Conservation (phyloP, 1,139 yeast genomes). For the Geotrichum carabidarum region DNA sequence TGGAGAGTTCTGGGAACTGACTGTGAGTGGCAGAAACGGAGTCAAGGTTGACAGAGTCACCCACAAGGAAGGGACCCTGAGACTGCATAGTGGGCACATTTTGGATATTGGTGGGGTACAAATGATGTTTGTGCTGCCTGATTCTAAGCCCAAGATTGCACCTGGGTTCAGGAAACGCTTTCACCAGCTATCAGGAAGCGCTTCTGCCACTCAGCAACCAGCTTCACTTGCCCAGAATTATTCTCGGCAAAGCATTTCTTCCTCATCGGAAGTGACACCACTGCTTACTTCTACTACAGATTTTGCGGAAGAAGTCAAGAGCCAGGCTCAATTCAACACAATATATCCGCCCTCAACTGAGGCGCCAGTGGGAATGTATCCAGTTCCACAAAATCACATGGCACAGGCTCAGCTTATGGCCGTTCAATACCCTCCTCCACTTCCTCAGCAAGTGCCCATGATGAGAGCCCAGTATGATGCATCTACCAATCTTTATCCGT, state of each 20-base stretch:
- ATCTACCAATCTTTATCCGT: constrained; percentile 2
- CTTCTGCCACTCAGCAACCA: not conserved
- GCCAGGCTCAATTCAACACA: constrained; percentile 2
- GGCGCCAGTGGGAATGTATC: not conserved
- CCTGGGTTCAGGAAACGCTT: constrained; percentile 20
- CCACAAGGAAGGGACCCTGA: constrained; percentile 47
- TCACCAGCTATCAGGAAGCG: not conserved
- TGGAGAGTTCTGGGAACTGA: constrained; percentile 76
- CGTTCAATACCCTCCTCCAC: not conserved
- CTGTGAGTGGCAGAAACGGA: constrained; percentile 84
- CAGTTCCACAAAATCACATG: constrained; percentile 3
- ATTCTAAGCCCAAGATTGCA: constrained; percentile 57
- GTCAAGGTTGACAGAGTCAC: constrained; percentile 67
- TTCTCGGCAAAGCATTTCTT: not conserved
- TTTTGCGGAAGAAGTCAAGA: not conserved
- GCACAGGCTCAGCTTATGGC: not conserved
- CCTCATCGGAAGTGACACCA: not conserved
- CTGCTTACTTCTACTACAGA: not conserved
- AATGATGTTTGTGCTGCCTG: constrained; percentile 97
- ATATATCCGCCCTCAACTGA: not conserved
- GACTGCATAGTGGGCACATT: constrained; percentile 74
- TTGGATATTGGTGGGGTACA: constrained; percentile 95
- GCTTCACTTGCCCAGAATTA: not conserved
- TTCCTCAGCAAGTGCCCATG: not conserved
- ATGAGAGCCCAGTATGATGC: not conserved